Conservation (phyloP, 2,329 filamentous ascomycete species). For the Ophiostoma ips region DNA sequence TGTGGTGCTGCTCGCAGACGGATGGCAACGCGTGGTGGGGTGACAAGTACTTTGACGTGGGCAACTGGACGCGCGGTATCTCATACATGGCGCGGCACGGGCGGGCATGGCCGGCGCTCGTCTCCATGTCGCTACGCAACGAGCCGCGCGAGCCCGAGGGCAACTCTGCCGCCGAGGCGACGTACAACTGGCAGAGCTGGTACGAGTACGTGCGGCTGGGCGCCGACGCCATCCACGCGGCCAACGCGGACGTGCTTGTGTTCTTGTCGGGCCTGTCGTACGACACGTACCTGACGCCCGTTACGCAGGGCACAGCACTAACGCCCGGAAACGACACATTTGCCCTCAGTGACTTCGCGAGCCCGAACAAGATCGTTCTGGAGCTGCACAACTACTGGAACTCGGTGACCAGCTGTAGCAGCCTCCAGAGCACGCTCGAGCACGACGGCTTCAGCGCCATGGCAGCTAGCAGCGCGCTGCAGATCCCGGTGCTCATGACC, state of each 20-base stretch:
- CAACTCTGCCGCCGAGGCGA: slow-evolving; percentile 19
- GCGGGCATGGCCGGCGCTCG: slow-evolving; percentile 32
- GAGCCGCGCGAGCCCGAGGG: slow-evolving; percentile 33
- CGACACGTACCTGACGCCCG: slow-evolving; percentile 39
- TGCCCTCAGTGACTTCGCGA: slow-evolving; percentile 30
- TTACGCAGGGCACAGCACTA: slow-evolving; percentile 34
- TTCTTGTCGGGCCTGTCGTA: slow-evolving; percentile 45
- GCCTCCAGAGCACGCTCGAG: slow-evolving; percentile 32
- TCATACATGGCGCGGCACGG: slow-evolving; percentile 45
- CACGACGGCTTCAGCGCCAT: slow-evolving; percentile 40
- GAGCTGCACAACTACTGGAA: slow-evolving; percentile 50
- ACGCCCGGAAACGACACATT: slow-evolving; percentile 32
- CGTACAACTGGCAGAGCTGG: slow-evolving; percentile 44
- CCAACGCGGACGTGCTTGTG: slow-evolving; percentile 38
- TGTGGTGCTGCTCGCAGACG: slow-evolving; percentile 41
- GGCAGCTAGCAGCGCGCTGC: slow-evolving; percentile 23
- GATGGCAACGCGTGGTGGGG: slow-evolving; percentile 50
- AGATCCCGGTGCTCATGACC: slow-evolving; percentile 36
- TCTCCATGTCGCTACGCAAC: slow-evolving; percentile 39
- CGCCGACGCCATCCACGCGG: slow-evolving; percentile 33
- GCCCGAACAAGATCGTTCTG: slow-evolving; percentile 40
- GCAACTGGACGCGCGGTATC: slow-evolving; percentile 47
- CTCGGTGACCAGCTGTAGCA: slow-evolving; percentile 31
- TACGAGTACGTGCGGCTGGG: slow-evolving; percentile 36
- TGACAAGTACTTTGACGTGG: slow-evolving; percentile 41